Conservation (phyloP, 2,329 filamentous ascomycete genomes). For the Fusarium sp. region DNA sequence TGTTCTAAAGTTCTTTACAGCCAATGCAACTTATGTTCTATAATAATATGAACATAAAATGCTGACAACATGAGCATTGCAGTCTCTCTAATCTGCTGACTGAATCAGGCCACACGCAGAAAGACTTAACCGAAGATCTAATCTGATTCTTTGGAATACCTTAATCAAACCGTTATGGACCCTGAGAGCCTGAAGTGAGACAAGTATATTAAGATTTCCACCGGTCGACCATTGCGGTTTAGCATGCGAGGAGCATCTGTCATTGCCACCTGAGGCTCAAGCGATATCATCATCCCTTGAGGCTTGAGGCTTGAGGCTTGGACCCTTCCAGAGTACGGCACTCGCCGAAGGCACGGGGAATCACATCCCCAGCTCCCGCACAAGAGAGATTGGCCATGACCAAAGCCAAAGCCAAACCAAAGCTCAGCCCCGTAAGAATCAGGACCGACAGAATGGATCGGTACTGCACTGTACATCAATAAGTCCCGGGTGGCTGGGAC, state of each 20-base stretch:
- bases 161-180: not conserved
- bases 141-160: not conserved
- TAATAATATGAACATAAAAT: not conserved
- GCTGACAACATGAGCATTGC: not conserved
- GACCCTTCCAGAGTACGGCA: not conserved
- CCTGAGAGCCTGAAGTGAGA: not conserved
- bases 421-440: not conserved
- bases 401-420: not conserved
- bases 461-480: conserved; percentile 18
- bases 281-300: not conserved
- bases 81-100: not conserved
- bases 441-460: conserved; percentile 17
- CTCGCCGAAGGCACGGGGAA: conserved; percentile 8
- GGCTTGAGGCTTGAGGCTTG: not conserved
- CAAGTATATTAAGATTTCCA: conserved; percentile 2
- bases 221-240: not conserved
- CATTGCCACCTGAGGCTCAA: conserved; percentile 12
- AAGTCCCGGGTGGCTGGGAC: conserved; percentile 35
- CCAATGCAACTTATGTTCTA: not conserved
- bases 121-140: not conserved
- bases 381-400: conserved; percentile 17
- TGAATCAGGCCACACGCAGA: not conserved
- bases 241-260: not conserved
- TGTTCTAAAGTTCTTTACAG: not conserved
- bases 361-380: conserved; percentile 3